A percentile compares a stretch with the other conserved stretches of the same genome.
phyloP scores from a whole-genome alignment of 768 basidiomycete genomes.

The Tricholoma matsutake region DNA sequence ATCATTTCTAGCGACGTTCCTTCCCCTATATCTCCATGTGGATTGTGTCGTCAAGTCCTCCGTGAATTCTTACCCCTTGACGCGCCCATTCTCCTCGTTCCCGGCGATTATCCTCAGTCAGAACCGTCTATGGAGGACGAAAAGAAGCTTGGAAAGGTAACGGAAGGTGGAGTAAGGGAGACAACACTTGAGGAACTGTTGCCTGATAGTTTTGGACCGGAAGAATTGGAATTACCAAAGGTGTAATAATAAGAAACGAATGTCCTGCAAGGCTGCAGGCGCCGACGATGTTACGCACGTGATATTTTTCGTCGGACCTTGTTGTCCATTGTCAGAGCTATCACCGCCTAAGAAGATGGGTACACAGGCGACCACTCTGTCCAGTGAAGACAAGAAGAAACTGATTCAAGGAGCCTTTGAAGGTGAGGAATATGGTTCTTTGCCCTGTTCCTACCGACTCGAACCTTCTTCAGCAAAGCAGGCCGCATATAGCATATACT shows the following conservation, averaged over 20 bases:
- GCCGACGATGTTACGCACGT: background rate
- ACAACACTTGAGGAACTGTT: conserved; percentile 73
- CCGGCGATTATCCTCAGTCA: conserved; percentile 53
- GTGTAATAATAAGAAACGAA: conserved; percentile 5
- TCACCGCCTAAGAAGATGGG: background rate
- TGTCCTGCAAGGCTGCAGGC: background rate
- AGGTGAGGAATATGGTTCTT: background rate
- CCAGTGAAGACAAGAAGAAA: background rate
- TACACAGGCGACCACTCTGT: background rate
- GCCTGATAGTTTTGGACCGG: conserved; percentile 88
- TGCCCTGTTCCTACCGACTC: background rate
- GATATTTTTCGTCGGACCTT: background rate
- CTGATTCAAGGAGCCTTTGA: background rate
- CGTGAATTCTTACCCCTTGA: conserved; percentile 79
- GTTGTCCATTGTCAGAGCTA: background rate
- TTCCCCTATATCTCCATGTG: conserved; percentile 77
- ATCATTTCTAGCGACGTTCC: conserved; percentile 57
- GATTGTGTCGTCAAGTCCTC: conserved; percentile 89
- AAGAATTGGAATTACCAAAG: conserved; percentile 59
- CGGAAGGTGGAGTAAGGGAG: conserved; percentile 52
- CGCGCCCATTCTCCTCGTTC: conserved; percentile 72
- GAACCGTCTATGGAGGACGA: conserved; percentile 28
- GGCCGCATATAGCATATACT: conserved; percentile 79
- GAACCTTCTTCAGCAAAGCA: conserved; percentile 50
- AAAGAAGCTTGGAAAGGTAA: conserved; percentile 33